Evolutionary conservation across 768 basidiomycete species (phyloP).

Genomic region (Tricholoma furcatifolium): DNA sequence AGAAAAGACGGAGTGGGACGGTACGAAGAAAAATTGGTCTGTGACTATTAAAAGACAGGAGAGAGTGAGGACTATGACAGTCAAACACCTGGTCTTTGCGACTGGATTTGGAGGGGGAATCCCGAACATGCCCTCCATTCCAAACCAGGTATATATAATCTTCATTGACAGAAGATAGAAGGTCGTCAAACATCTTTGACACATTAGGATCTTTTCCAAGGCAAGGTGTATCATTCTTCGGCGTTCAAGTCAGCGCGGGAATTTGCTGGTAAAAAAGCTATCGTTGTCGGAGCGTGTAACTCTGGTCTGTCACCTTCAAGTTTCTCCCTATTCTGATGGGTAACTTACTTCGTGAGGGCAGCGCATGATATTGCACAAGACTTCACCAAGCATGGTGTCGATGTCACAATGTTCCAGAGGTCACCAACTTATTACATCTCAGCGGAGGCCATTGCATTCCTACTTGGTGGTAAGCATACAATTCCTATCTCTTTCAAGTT

Average conservation of each 20-base stretch:
- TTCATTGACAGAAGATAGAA: not conserved
- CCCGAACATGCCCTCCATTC: conserved; percentile 43
- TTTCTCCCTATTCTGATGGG: not conserved
- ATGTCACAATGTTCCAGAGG: conserved; percentile 17
- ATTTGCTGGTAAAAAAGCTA: conserved; percentile 59
- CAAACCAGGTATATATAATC: conserved; percentile 35
- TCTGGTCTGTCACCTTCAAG: conserved; percentile 34
- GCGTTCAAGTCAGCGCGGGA: conserved; percentile 46
- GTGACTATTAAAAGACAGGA: conserved; percentile 38
- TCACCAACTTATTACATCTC: conserved; percentile 14
- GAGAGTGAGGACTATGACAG: conserved; percentile 32
- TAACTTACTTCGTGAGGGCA: conserved; percentile 10
- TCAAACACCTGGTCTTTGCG: conserved; percentile 56
- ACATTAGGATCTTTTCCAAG: conserved; percentile 42
- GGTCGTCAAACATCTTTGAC: not conserved
- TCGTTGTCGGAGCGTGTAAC: conserved; percentile 69
- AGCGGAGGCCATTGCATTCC: conserved; percentile 9
- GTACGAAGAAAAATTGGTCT: conserved; percentile 40
- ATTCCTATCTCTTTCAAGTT: not conserved
- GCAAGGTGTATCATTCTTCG: conserved; percentile 51
- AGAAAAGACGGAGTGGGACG: conserved; percentile 35
- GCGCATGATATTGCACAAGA: conserved; percentile 42
- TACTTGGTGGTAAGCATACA: conserved; percentile 8
- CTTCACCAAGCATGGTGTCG: conserved; percentile 33
- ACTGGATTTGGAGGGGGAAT: conserved; percentile 50